These are phyloP conservation scores for Arthrobotrys sphaeroides DNA, from an alignment of 2,329 filamentous ascomycete species.

Conservation along the genomic window DNA sequence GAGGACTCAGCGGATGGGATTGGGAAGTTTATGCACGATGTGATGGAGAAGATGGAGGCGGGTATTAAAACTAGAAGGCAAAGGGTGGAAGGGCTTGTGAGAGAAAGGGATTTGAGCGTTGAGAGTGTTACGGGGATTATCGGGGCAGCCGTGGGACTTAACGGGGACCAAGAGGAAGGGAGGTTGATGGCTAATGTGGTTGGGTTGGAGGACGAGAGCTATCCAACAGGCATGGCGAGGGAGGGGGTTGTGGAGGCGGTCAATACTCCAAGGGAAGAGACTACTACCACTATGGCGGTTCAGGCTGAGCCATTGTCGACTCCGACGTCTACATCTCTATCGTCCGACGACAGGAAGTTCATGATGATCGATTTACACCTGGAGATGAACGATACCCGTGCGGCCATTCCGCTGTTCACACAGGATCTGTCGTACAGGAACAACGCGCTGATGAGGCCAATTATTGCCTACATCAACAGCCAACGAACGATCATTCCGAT, in stretches of 20 bases:
- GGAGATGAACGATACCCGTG: conserved; percentile 92
- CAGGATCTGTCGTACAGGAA: conserved; percentile 93
- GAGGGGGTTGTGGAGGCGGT: conserved; percentile 17
- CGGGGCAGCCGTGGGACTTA: conserved; percentile 39
- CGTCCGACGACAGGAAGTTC: conserved; percentile 45
- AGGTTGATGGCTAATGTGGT: neutral
- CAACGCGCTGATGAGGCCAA: conserved; percentile 91
- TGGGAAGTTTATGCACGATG: conserved; percentile 93
- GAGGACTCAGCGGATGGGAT: conserved; percentile 87
- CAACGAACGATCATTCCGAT: conserved; percentile 95
- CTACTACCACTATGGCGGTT: neutral
- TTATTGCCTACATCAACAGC: conserved; percentile 97
- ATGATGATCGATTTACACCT: conserved; percentile 94
- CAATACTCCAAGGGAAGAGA: neutral
- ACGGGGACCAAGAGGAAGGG: conserved; percentile 10
- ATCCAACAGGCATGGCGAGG: conserved; percentile 14
- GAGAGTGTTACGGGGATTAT: conserved; percentile 43
- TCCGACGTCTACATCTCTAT: conserved; percentile 2
- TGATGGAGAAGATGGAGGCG: conserved; percentile 95
- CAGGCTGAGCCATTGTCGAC: neutral
- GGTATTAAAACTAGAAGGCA: conserved; percentile 71
- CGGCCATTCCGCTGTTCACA: conserved; percentile 90
- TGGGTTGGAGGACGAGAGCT: conserved; percentile 7
- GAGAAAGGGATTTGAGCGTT: conserved; percentile 23
- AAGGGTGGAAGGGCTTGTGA: conserved; percentile 38